phyloP scores from a whole-genome alignment of 169 alveolate species.

The Cryptosporidium baileyi region DNA sequence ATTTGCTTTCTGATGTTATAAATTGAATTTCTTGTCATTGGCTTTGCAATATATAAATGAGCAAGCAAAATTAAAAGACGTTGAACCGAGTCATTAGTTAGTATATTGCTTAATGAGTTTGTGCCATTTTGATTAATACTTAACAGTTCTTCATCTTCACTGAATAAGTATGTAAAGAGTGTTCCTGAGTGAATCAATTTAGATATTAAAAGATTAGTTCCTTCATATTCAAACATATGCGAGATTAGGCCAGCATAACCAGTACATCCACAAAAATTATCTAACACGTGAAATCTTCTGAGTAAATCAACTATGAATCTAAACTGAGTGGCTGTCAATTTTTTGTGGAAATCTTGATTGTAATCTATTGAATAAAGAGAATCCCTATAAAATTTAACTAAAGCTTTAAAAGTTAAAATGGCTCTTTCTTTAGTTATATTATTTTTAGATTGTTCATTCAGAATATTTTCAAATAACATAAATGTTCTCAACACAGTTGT shows the following conservation, averaged over 20 bases:
- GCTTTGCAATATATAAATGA: slow-evolving; percentile 25
- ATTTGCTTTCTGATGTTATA: slow-evolving; percentile 18
- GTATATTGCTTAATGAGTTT: background rate
- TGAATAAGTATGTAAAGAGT: slow-evolving; percentile 13
- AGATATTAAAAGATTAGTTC: slow-evolving; percentile 42
- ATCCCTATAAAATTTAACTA: slow-evolving; percentile 51
- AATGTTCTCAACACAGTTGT: slow-evolving; percentile 62
- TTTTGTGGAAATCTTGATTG: slow-evolving; percentile 49
- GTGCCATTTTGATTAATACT: background rate
- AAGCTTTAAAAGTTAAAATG: slow-evolving; percentile 35
- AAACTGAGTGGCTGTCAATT: slow-evolving; percentile 52
- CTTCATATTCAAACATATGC: slow-evolving; percentile 64
- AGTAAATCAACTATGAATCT: slow-evolving; percentile 45
- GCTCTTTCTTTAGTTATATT: slow-evolving; percentile 56
- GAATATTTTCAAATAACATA: slow-evolving; percentile 40
- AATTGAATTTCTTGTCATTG: slow-evolving; percentile 57
- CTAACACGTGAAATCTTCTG: slow-evolving; percentile 54
- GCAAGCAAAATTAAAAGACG: slow-evolving; percentile 34
- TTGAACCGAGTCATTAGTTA: slow-evolving; percentile 37
- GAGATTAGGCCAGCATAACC: slow-evolving; percentile 63
- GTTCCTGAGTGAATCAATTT: slow-evolving; percentile 51
- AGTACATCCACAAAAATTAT: slow-evolving; percentile 43
- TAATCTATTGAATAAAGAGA: slow-evolving; percentile 61
- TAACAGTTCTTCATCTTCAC: background rate
- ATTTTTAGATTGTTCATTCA: slow-evolving; percentile 29